Evolutionary conservation across 2,329 filamentous ascomycete species (phyloP), one percentile per base, ranked within the genome.

Genomic region (Nigrograna mackinnonii): DNA sequence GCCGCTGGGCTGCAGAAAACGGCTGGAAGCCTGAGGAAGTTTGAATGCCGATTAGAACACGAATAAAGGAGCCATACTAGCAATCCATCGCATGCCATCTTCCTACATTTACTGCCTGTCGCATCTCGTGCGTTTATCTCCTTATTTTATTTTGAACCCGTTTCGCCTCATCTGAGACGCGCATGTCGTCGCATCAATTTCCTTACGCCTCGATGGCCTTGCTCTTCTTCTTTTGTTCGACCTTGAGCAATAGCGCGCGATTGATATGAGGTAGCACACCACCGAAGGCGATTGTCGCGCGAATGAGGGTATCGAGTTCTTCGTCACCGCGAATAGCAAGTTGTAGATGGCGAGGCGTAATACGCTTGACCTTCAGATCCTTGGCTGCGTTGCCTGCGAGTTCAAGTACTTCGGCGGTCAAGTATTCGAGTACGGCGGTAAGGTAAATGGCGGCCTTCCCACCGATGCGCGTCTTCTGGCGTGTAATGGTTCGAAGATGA

Each of bases 311-410:
- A 71, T 99, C 94, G 60, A 99, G 81, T 75, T 99, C 94, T 77
- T 99, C 94, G 72, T 99, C 94, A 67, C 94, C 94, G 65, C 94
- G 91, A 68, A 99, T 99, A 62, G 94, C 94, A 51, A 99, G 88
- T 74, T 99, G 94, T 54, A 99, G 78, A 73, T 99, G 94, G 71
- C 94, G 91, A 43, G 94, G 94, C 11, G 92, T 97, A 74, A 99
- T 99, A 75, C 94, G 94, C 85, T 97, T 99, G 77, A 97, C 94
- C 77, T 97, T 99, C 68, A 97, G 87, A 73, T 99, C 94, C 82
- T 97, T 97, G 73, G 94, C 94, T 40, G 94, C 94, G 71, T 99
- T 99, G 73, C 94, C 94, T 70, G 94, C 94, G 55, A 99, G 81
- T 74, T 99, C 94, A 62, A 99, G 87, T 35, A 99, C 92, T 83